Evolutionary conservation across 441 rosid species (phyloP).

Genomic region (Brassica hybrid): DNA sequence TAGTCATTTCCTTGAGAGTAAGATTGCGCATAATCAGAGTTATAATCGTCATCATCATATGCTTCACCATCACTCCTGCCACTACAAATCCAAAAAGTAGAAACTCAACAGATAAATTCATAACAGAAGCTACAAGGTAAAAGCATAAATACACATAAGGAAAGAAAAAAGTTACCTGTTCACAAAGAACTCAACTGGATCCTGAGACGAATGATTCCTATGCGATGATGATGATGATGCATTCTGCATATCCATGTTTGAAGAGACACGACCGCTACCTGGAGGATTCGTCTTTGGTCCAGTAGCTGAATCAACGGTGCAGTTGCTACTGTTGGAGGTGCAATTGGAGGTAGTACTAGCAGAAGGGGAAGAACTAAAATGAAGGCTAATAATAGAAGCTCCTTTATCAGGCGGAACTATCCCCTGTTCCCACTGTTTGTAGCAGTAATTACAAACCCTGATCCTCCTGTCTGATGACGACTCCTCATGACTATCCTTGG

Average conservation of each 20-base stretch:
- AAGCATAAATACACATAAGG: not conserved
- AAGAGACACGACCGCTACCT: constrained; percentile 45
- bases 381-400: constrained; percentile 48
- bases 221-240: constrained; percentile 44
- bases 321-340: constrained; percentile 58
- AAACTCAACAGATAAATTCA: constrained; percentile 17
- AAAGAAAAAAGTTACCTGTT: constrained; percentile 52
- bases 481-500: constrained; percentile 52
- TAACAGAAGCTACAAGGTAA: constrained; percentile 21
- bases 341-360: constrained; percentile 59
- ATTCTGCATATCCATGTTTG: constrained; percentile 48
- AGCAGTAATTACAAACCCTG: constrained; percentile 75
- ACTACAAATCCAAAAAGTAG: constrained; percentile 19
- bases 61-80: constrained; percentile 72
- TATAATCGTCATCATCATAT: constrained; percentile 59
- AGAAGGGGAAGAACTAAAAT: constrained; percentile 58
- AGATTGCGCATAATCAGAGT: constrained; percentile 52
- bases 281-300: constrained; percentile 50
- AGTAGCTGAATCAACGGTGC: constrained; percentile 55
- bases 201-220: constrained; percentile 47
- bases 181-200: constrained; percentile 50
- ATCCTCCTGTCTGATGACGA: constrained; percentile 46
- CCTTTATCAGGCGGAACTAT: constrained; percentile 53
- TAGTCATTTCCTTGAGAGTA: constrained; percentile 50
- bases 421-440: constrained; percentile 66